Evolutionary conservation across 306 rosid species (phyloP).

Genomic region (Geum urbanum): DNA sequence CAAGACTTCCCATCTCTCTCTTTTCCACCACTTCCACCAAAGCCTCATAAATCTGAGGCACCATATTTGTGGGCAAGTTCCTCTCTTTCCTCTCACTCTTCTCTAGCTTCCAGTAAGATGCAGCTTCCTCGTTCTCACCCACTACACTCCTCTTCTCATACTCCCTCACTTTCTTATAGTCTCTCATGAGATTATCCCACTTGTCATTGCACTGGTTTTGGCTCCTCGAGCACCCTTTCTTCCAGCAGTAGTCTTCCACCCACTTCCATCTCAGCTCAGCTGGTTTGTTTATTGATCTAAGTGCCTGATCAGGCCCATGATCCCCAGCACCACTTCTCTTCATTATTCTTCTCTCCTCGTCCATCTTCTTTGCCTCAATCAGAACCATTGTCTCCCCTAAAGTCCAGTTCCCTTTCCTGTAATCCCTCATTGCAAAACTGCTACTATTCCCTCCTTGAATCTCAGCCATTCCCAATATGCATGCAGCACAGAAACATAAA

Average conservation of each 20-base stretch:
- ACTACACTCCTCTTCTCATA: constrained; percentile 28
- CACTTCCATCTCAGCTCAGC: constrained; percentile 51
- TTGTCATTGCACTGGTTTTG: constrained; percentile 56
- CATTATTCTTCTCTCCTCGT: constrained; percentile 44
- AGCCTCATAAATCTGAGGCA: constrained; percentile 40
- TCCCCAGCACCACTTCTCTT: constrained; percentile 17
- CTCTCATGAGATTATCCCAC: constrained; percentile 54
- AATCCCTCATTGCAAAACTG: constrained; percentile 28
- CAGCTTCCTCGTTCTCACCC: background rate
- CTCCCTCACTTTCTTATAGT: constrained; percentile 50
- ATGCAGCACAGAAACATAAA: constrained; percentile 14
- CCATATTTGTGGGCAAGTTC: constrained; percentile 43
- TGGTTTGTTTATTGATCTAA: constrained; percentile 20
- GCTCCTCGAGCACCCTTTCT: constrained; percentile 39
- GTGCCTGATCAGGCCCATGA: background rate
- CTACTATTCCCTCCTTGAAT: constrained; percentile 23
- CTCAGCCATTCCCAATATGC: constrained; percentile 36
- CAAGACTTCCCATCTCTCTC: constrained; percentile 16
- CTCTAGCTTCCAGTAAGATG: constrained; percentile 43
- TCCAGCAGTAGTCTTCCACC: constrained; percentile 49
- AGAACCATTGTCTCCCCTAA: constrained; percentile 44
- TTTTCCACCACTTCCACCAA: constrained; percentile 40
- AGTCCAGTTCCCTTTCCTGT: constrained; percentile 53
- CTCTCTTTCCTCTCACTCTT: constrained; percentile 41
- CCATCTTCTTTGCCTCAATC: constrained; percentile 49